These are phyloP conservation scores for Prunus fruticosa DNA, from an alignment of 306 rosid species.

Conservation along the genomic window DNA sequence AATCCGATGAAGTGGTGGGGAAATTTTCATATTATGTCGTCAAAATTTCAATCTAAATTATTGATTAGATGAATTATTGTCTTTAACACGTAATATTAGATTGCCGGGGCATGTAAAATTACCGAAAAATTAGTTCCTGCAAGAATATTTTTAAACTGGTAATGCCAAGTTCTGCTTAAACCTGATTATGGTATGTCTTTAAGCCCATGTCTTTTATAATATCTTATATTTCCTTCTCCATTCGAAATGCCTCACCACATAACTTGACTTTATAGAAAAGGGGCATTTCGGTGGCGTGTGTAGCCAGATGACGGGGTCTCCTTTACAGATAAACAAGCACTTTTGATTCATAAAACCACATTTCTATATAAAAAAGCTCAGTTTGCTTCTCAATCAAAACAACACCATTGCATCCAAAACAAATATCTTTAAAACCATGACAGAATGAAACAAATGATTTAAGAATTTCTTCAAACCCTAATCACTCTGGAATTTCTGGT, in stretches of 20 bases:
- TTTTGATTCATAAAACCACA: neutral
- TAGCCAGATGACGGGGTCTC: neutral
- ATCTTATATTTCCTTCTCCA: neutral
- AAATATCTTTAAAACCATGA: neutral
- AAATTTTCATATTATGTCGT: too few relatives aligned
- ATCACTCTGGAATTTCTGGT: neutral
- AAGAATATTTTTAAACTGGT: neutral
- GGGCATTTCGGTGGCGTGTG: conserved; percentile 6
- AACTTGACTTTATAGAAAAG: conserved; percentile 5
- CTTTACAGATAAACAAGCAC: neutral
- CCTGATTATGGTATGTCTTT: neutral
- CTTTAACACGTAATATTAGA: too few relatives aligned
- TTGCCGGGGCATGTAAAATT: too few relatives aligned
- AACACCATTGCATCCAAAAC: neutral
- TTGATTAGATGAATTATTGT: too few relatives aligned
- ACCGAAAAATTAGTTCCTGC: neutral
- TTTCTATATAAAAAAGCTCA: neutral
- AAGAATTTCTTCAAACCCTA: neutral
- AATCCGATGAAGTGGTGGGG: too few relatives aligned
- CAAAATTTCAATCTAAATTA: too few relatives aligned
- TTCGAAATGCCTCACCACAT: neutral
- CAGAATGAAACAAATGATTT: neutral
- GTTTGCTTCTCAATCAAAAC: neutral
- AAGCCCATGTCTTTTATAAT: neutral
- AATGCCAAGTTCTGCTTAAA: neutral